A percentile compares a stretch with the other conserved stretches of the same genome.
Evolutionary conservation across 169 alveolate genomes (phyloP).

Genomic region (Plasmodium chabaudi): DNA sequence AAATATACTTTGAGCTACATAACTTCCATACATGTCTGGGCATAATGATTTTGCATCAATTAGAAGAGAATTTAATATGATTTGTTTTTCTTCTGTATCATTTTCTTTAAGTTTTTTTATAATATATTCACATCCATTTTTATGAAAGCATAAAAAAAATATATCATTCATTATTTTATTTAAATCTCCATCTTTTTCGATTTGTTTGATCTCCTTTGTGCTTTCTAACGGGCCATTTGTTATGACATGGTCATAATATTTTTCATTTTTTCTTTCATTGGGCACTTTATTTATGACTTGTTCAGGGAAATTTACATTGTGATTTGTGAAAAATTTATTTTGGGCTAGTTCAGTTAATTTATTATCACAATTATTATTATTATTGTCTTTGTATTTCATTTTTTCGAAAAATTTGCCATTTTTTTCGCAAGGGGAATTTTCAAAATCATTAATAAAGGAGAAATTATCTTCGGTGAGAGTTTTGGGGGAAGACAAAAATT

Average conservation of each 20-base stretch:
- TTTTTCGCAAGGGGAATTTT: neutral
- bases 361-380: no score
- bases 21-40: constrained; percentile 72
- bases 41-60: constrained; percentile 55
- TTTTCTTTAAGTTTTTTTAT: constrained; percentile 61
- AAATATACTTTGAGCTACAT: constrained; percentile 73
- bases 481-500: neutral
- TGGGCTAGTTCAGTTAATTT: no score
- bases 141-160: constrained; percentile 60
- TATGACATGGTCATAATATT: neutral
- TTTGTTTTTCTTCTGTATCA: constrained; percentile 39
- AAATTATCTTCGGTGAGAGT: constrained; percentile 10
- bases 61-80: constrained; percentile 52
- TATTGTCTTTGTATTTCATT: neutral
- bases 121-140: constrained; percentile 67
- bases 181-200: neutral
- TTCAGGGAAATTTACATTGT: constrained; percentile 1
- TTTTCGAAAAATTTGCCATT: neutral
- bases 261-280: neutral
- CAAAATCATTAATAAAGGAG: constrained; percentile 14
- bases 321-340: no score
- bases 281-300: constrained; percentile 7
- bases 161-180: constrained; percentile 54
- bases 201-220: neutral
- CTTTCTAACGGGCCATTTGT: neutral